These are phyloP conservation scores for Aspergillus sp. DNA, from an alignment of 2,329 filamentous ascomycete species.

Conservation along the genomic window DNA sequence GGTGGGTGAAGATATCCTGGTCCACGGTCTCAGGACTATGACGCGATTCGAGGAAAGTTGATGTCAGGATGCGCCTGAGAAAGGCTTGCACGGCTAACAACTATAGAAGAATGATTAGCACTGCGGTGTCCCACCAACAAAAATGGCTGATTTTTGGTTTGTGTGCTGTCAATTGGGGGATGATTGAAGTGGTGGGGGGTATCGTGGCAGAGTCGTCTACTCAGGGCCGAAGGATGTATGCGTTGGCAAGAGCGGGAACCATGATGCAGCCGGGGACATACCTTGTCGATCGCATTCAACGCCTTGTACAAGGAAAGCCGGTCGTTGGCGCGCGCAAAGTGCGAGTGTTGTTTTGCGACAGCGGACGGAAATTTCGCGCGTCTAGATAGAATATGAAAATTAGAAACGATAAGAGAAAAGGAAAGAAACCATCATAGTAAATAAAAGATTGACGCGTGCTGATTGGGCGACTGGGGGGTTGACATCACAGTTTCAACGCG, in stretches of 20 bases:
- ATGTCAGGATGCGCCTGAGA: constrained; percentile 23
- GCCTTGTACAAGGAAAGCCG: constrained; percentile 13
- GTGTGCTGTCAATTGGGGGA: constrained; percentile 22
- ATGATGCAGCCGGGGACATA: constrained; percentile 32
- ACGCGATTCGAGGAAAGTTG: constrained; percentile 14
- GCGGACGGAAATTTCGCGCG: constrained; percentile 2
- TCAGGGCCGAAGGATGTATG: constrained; percentile 31
- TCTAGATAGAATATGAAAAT: constrained; percentile 8
- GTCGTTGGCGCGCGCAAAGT: constrained; percentile 11
- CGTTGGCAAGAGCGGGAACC: constrained; percentile 31
- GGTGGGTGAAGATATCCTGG: constrained; percentile 10
- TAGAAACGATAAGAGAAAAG: constrained; percentile 6
- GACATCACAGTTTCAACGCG: constrained; percentile 11
- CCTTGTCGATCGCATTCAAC: constrained; percentile 31
- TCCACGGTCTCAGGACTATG: constrained; percentile 9
- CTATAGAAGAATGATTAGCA: constrained; percentile 17
- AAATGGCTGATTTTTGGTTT: constrained; percentile 10
- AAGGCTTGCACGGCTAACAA: constrained; percentile 17
- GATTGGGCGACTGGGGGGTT: constrained; percentile 13
- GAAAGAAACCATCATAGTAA: constrained; percentile 4
- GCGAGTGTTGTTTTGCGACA: too few species aligned
- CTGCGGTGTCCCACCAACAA: constrained; percentile 10
- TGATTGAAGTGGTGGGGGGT: constrained; percentile 13
- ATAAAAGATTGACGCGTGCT: constrained; percentile 18
- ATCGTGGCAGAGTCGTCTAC: constrained; percentile 16